These are phyloP conservation scores for Fraxinus anomala DNA, from an alignment of 257 asterid species.

Conservation along the genomic window DNA sequence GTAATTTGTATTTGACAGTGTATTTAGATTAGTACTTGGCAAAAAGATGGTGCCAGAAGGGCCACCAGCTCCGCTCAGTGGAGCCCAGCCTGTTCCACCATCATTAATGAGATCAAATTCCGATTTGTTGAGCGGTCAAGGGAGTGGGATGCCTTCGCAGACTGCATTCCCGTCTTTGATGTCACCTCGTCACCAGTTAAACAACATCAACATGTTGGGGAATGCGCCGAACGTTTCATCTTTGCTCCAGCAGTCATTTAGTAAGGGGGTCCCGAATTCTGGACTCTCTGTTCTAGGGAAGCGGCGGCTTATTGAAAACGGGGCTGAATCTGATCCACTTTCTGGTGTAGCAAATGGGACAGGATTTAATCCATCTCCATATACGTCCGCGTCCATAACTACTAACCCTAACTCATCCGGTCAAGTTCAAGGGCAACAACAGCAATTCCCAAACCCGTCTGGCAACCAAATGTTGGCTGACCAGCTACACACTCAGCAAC, in stretches of 20 bases:
- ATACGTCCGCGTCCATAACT: conserved; percentile 40
- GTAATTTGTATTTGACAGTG: conserved; percentile 25
- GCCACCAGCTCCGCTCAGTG: conserved; percentile 44
- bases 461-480: conserved; percentile 63
- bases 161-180: conserved; percentile 63
- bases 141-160: conserved; percentile 68
- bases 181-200: conserved; percentile 68
- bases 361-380: conserved; percentile 61
- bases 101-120: conserved; percentile 16
- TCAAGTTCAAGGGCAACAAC: conserved; percentile 79
- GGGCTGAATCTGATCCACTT: conserved; percentile 65
- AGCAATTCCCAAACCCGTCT: conserved; percentile 57
- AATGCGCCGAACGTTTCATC: conserved; percentile 66
- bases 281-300: conserved; percentile 69
- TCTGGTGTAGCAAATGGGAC: conserved; percentile 60
- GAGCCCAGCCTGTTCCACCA: conserved; percentile 16
- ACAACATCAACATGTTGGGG: conserved; percentile 70
- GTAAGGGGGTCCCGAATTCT: conserved; percentile 64
- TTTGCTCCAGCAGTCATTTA: conserved; percentile 68
- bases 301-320: conserved; percentile 61
- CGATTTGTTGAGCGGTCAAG: conserved; percentile 47
- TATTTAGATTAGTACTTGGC: conserved; percentile 27
- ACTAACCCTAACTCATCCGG: conserved; percentile 53
- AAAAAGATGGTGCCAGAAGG: conserved; percentile 78
- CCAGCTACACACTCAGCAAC: conserved; percentile 65